A percentile compares a stretch with the other conserved stretches of the same genome.
These are phyloP conservation scores for Ophiostoma sp. DNA, from an alignment of 2,329 filamentous ascomycete genomes.

Conservation along the genomic window DNA sequence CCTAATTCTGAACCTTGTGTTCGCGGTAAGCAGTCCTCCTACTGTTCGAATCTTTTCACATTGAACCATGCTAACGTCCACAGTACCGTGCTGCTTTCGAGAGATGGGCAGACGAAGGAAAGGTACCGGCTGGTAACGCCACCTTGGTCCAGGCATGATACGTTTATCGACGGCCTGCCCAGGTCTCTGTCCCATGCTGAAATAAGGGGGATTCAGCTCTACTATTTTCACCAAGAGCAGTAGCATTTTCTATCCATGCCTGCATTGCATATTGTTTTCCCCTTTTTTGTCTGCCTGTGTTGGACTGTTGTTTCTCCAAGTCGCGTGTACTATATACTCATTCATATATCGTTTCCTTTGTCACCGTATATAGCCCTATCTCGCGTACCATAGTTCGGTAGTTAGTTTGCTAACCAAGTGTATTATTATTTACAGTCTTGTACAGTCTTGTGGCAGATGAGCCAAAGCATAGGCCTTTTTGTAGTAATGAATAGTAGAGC, in stretches of 20 bases:
- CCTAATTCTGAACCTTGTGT: constrained; percentile 78
- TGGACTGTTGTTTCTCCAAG: neutral
- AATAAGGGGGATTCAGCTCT: neutral
- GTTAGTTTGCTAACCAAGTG: neutral
- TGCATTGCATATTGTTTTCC: neutral
- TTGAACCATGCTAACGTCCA: neutral
- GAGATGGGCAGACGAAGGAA: constrained; percentile 24
- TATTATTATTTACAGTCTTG: neutral
- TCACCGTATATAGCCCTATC: neutral
- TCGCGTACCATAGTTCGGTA: neutral
- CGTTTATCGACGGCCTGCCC: no score
- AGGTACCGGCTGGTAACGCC: neutral
- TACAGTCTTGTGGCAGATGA: no score
- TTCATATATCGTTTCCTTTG: neutral
- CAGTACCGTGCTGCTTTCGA: constrained; percentile 27
- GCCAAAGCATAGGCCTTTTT: no score
- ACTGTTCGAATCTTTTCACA: neutral
- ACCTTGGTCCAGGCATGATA: constrained; percentile 19
- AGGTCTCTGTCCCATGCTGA: neutral
- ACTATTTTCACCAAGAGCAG: neutral
- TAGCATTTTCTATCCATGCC: neutral
- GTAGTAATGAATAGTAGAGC: neutral
- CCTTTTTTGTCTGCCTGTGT: neutral
- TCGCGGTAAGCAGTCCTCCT: constrained; percentile 48
- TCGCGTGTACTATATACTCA: neutral